These are phyloP conservation scores for Penicillium coprophilum DNA, from an alignment of 495 filamentous ascomycete species.

Conservation along the genomic window DNA sequence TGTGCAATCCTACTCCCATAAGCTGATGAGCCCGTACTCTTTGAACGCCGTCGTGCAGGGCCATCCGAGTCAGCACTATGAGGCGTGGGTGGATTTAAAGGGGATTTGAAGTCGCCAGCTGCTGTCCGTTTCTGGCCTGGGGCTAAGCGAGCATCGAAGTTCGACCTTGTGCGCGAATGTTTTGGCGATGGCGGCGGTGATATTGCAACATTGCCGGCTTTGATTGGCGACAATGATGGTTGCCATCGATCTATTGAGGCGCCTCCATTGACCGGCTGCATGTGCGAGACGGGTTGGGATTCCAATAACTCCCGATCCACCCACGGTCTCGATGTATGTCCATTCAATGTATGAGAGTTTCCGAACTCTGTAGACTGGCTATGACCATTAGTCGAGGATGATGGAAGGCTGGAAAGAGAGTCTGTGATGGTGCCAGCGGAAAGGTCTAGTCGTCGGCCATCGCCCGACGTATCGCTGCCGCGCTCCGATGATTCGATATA, in stretches of 20 bases:
- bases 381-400: slow-evolving; percentile 18
- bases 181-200: slow-evolving; percentile 14
- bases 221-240: slow-evolving; percentile 13
- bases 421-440: slow-evolving; percentile 25
- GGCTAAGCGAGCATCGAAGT: slow-evolving; percentile 14
- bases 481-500: slow-evolving; percentile 30
- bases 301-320: slow-evolving; percentile 10
- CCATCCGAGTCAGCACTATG: slow-evolving; percentile 30
- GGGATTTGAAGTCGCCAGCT: slow-evolving; percentile 59
- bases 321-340: slow-evolving; percentile 11
- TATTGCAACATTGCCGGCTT: slow-evolving; percentile 14
- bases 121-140: slow-evolving; percentile 61
- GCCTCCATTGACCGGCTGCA: slow-evolving; percentile 10
- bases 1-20: slow-evolving; percentile 69
- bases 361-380: slow-evolving; percentile 14
- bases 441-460: slow-evolving; percentile 21
- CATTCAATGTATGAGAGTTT: slow-evolving; percentile 11
- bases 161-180: slow-evolving; percentile 11
- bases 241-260: slow-evolving; percentile 12
- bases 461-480: slow-evolving; percentile 25
- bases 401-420: slow-evolving; percentile 19
- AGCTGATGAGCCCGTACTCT: slow-evolving; percentile 64
- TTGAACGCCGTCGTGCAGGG: slow-evolving; percentile 52
- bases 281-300: slow-evolving; percentile 11
- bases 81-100: slow-evolving; percentile 39